Evolutionary conservation across 2,329 filamentous ascomycete genomes (phyloP), one percentile per base, ranked within the genome.

Genomic region (Penicillium vulpinum): DNA sequence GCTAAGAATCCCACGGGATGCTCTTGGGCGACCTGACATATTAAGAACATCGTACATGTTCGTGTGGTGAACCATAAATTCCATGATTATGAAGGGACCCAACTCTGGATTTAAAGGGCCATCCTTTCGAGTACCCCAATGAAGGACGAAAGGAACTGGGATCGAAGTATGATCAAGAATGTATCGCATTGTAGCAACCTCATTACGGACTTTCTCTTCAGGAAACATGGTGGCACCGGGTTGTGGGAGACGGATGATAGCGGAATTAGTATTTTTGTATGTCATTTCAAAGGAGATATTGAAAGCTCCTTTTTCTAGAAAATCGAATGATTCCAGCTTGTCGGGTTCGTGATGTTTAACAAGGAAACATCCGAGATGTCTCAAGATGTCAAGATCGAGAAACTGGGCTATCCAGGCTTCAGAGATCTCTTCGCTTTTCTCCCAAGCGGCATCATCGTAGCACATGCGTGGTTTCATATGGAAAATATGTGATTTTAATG

Each of bases 61-160:
- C 10, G n/a, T 35, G 2, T 44, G 15, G 18, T 62, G 56, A 2
- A 55, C 21, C 10, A 62, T 51, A 41, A 67, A 74, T 21, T 69
- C 65, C 70, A 73, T 73, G 51, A 74, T 68, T 1, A 75, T 74
- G 51, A 70, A 77, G 2, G 71, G 70, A 4, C 69, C 70, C 1
- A 74, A 50, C 3, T 54, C 64, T 4, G 7, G 9, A 8, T 31
- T 10, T 4, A 48, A 24, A 31, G 50, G 50, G 26, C 41, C 47
- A 8, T 62, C 48, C 16, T 60, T 35, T 16, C 13, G 35, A 7
- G 31, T 40, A 4, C 36, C 45, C 21, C 35, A 54, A 16, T 49
- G 24, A 7, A 36, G 18, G 18, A 61, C 15, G 21, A 45, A 46
- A 7, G 54, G 54, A 22, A 48, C 55, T 0, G 65, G 59, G 24